Base-by-base conservation (phyloP, 345 rosid species). In the Citrus mangshanensis region DNA sequence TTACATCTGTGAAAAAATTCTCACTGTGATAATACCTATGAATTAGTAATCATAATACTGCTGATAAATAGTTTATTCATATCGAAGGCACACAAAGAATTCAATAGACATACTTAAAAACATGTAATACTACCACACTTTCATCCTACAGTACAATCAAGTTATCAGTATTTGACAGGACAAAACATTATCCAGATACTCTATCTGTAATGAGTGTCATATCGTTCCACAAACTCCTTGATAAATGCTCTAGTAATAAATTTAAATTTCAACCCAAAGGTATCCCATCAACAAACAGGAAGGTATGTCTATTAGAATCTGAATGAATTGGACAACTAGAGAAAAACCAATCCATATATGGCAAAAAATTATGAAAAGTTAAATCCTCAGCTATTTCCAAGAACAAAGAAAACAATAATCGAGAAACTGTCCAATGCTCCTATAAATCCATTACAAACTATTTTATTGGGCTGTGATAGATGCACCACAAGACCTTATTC, bases 361-460 rank as follows among this genome's bases (percentile, higher is more conserved):
- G 67, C 37, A 59, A 59, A 60, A 38, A 35, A 25, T 35, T 60
- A 25, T 22, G n/a, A 22, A 19, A 74, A 61, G 14, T 14, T 12
- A 74, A 74, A 25, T 37, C 37, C 40, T 60, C 59, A 37, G 37
- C 18, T 46, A 30, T 32, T 65, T 54, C 62, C 16, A 66, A 55
- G 72, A 66, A 35, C 42, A 73, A 59, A 54, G 63, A n/a, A 40
- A 67, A 65, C 51, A 76, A 35, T 66, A 76, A 24, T 49, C 18
- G 46, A 75, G 40, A 9, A 32, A 55, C 34, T 32, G 42, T 32
- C 51, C 34, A 76, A 34, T 14, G 40, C 27, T 55, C 65, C 5
- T 22, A 18, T 55, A 76, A 49, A 65, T 63, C 42, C 70, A 30
- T 51, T n/a, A 14, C 14, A 12, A 51, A 76, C 32, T 32, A 65